Conservation (phyloP, 139 green algal species). For the Auxenochlorella pyrenoidosa region DNA sequence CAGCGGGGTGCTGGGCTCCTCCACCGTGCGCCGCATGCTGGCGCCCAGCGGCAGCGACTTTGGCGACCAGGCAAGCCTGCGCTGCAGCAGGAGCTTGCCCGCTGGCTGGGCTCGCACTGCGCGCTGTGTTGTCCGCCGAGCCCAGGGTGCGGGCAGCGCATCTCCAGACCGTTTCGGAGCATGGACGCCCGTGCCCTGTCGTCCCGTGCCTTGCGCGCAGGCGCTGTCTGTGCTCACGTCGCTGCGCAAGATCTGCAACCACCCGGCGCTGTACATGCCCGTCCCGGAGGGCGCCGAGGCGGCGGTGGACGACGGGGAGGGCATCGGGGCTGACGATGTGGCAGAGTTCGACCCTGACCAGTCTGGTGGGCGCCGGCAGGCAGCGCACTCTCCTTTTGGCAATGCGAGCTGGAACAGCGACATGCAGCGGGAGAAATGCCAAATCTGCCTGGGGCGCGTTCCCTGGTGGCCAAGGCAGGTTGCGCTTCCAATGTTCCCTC, state of each 20-base stretch:
- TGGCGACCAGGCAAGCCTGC: slow-evolving; percentile 40
- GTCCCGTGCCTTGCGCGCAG: neutral
- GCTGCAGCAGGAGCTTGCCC: no score
- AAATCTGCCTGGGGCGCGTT: no score
- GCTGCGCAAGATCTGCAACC: slow-evolving; percentile 81
- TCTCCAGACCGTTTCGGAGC: neutral
- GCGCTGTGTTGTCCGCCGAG: no score
- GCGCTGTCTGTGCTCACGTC: slow-evolving; percentile 67
- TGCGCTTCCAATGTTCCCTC: no score
- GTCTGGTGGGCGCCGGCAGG: neutral
- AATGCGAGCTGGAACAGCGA: neutral
- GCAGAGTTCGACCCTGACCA: slow-evolving; percentile 14
- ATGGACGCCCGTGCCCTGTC: no score
- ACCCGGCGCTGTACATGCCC: slow-evolving; percentile 64
- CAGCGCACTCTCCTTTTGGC: no score
- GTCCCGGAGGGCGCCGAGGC: neutral
- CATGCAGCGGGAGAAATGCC: no score
- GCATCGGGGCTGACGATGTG: neutral
- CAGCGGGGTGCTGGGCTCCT: slow-evolving; percentile 55
- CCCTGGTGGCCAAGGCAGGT: no score
- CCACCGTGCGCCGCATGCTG: slow-evolving; percentile 44
- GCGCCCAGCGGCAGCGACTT: slow-evolving; percentile 27
- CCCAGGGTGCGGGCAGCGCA: neutral
- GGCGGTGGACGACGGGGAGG: neutral
- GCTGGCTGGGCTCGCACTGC: no score